Percentiles rank a stretch among this genome's conserved stretches.
phyloP scores from a whole-genome alignment of 2,329 filamentous ascomycete species.

The Tolypocladium paradoxum region DNA sequence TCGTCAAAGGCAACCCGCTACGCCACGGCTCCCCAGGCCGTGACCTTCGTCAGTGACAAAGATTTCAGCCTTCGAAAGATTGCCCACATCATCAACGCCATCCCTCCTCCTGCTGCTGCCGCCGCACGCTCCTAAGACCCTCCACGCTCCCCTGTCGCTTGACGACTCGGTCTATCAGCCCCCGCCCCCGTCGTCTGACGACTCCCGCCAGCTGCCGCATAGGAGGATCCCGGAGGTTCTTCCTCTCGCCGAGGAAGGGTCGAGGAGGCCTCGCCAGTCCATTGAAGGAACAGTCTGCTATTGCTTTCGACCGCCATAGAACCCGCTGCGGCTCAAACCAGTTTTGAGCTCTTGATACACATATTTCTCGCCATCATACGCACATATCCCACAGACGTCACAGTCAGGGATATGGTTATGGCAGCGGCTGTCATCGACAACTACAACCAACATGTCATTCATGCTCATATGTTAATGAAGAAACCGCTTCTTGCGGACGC shows the following conservation, averaged over 20 bases:
- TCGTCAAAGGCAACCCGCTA: conserved; percentile 47
- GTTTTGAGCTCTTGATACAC: neutral
- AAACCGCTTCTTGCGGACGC: conserved; percentile 27
- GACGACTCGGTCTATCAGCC: conserved; percentile 34
- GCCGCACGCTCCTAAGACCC: conserved; percentile 34
- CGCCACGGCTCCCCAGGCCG: conserved; percentile 55
- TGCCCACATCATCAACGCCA: conserved; percentile 56
- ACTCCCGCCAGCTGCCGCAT: conserved; percentile 94
- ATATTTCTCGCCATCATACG: neutral
- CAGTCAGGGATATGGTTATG: conserved; percentile 52
- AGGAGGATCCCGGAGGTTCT: conserved; percentile 96
- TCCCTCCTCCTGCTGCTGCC: conserved; percentile 46
- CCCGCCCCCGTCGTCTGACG: conserved; percentile 43
- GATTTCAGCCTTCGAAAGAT: conserved; percentile 57
- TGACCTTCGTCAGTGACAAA: conserved; percentile 53
- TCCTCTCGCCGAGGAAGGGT: conserved; percentile 99
- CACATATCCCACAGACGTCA: conserved; percentile 1
- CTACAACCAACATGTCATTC: conserved; percentile 38
- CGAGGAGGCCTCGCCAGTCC: conserved; percentile 94
- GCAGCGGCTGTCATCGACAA: conserved; percentile 48
- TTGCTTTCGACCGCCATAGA: conserved; percentile 94
- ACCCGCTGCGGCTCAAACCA: conserved; percentile 25
- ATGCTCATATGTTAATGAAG: conserved; percentile 36
- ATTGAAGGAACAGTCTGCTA: conserved; percentile 84
- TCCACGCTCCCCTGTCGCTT: conserved; percentile 41